Percentiles rank a stretch among this genome's conserved stretches.
Conservation (phyloP, 2,329 filamentous ascomycete genomes). For the Aureobasidium pullulans region DNA sequence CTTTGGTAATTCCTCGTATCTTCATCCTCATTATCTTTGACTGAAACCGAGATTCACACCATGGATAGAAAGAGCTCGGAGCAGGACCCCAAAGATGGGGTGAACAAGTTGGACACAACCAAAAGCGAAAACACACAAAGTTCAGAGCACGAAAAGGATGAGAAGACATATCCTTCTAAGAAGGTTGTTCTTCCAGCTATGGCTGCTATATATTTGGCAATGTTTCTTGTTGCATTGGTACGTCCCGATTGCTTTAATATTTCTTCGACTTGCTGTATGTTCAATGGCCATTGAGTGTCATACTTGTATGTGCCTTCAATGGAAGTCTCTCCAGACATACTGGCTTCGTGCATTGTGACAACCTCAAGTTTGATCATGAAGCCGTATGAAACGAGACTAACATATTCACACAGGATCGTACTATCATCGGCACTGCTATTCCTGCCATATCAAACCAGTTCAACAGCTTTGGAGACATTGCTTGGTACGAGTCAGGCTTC, state of each 20-base stretch:
- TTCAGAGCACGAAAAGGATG: not conserved
- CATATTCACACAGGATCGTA: slow-evolving; percentile 15
- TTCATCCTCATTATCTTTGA: no score
- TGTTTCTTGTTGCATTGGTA: slow-evolving; percentile 35
- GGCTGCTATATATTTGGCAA: slow-evolving; percentile 30
- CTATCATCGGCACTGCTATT: slow-evolving; percentile 40
- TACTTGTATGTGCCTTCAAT: no score
- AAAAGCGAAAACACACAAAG: not conserved
- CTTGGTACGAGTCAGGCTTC: slow-evolving; percentile 42
- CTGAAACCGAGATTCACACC: not conserved
- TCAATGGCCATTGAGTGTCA: no score
- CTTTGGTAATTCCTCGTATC: no score
- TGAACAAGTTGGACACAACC: not conserved
- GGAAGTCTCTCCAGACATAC: no score
- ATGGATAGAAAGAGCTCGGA: not conserved
- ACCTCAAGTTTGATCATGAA: not conserved
- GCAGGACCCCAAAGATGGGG: not conserved
- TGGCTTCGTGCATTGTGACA: no score
- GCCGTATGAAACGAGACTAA: not conserved
- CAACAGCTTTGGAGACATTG: slow-evolving; percentile 38
- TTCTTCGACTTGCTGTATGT: no score
- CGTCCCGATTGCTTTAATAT: not conserved
- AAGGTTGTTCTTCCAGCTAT: slow-evolving; percentile 30
- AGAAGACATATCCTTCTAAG: slow-evolving; percentile 22
- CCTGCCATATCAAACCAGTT: slow-evolving; percentile 43